Base-by-base conservation (phyloP, 2,329 filamentous ascomycete genomes). In the Cladophialophora immunda region DNA sequence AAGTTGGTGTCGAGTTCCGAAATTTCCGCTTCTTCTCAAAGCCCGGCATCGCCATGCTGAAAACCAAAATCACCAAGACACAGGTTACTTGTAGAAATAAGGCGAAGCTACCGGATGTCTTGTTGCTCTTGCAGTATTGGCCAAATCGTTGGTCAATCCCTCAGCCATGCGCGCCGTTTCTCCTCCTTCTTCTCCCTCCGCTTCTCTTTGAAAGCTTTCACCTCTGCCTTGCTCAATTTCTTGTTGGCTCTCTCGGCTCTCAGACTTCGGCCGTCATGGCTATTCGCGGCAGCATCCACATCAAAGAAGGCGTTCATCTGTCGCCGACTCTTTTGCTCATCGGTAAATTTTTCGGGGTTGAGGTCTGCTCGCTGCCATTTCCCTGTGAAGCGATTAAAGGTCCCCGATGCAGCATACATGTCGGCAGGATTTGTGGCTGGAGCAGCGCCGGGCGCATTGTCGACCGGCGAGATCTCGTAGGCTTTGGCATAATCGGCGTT, bases 271-370 rank as follows among this genome's bases (percentile, higher is more conserved):
- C 95, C 95, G 73, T 97, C 90, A 75, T 99, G 94, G 65, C 88
- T 87, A 76, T 97, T 97, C 4, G 94, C 94, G 2, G 93, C 94
- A 4, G 93, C 92, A 78, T 98, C 94, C 52, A 97, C 94, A 76
- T 99, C 94, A 78, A 98, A 99, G 80, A 90, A 98, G 47, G 93
- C 92, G 76, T 92, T 92, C 91, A 98, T 91, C 81, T 98, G 95
- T 53, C 95, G 86, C 59, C 84, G 85, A 67, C 90, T 90, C 84
- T 97, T 97, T 76, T 92, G 91, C 76, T 96, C 93, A 75, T 97
- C 93, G 72, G 89, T 91, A 82, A 94, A 91, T 59, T 89, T 87
- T 61, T 95, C 92, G 1, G 92, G 88, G 2, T 86, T 89, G 70
- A 89, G 82, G 11, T 87, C 86, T 2, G 82, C 82, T 19, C 84